A percentile compares a stretch with the other conserved stretches of the same genome.
These are phyloP conservation scores for Tetragonia tetragonoides DNA, from an alignment of 148 eudicot genomes.

Conservation along the genomic window DNA sequence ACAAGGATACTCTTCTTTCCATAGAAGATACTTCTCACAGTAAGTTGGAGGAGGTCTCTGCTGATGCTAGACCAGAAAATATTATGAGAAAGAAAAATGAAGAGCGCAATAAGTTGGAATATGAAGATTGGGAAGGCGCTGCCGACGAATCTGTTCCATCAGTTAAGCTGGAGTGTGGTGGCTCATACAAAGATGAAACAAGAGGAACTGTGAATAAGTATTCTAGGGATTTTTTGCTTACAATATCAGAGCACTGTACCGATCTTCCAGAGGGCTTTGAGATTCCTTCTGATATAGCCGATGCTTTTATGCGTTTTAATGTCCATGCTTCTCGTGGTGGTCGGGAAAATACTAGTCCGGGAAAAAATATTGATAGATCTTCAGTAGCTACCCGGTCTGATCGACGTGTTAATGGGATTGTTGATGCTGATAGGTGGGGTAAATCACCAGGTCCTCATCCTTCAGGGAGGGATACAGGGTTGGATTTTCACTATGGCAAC, in stretches of 20 bases:
- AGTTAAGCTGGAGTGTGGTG: constrained; percentile 26
- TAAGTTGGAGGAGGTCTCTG: constrained; percentile 21
- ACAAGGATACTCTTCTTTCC: constrained; percentile 42
- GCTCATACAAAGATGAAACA: constrained; percentile 29
- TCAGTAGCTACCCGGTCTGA: constrained; percentile 46
- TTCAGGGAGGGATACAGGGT: constrained; percentile 43
- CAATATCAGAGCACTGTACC: constrained; percentile 52
- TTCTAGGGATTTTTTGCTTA: constrained; percentile 86
- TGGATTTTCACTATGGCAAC: constrained; percentile 41
- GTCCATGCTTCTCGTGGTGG: constrained; percentile 40
- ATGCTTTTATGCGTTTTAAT: constrained; percentile 35
- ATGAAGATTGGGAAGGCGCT: constrained; percentile 98
- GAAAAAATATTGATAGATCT: constrained; percentile 50
- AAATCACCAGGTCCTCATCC: constrained; percentile 41
- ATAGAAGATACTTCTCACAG: constrained; percentile 20
- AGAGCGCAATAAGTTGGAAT: constrained; percentile 50
- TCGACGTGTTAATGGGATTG: constrained; percentile 53
- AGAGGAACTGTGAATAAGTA: constrained; percentile 49
- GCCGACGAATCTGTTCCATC: constrained; percentile 68
- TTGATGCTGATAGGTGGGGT: constrained; percentile 69
- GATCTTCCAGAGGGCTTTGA: constrained; percentile 69
- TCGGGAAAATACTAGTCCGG: constrained; percentile 48
- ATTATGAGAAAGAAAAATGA: constrained; percentile 26
- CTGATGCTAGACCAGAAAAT: constrained; percentile 30
- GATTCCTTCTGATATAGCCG: constrained; percentile 43